Base-by-base conservation (phyloP, 2,329 filamentous ascomycete species). In the Exophiala spinifera region DNA sequence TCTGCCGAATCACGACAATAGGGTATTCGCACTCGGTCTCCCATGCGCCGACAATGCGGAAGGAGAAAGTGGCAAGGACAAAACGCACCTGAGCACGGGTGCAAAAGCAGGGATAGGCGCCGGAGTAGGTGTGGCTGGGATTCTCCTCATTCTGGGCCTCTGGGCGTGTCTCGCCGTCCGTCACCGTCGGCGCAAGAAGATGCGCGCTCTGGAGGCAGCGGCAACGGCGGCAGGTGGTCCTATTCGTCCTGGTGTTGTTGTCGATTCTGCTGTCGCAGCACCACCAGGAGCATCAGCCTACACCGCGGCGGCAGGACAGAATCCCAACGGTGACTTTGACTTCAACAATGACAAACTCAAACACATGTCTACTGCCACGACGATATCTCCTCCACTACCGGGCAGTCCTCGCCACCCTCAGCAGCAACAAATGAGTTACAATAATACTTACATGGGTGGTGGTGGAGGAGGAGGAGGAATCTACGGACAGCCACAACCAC, bases 121-220 rank as follows among this genome's bases (percentile, higher is more conserved):
- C 64, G 51, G 74, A 65, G 65, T 80, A 67, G 60, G 72, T 65
- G 46, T 76, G 65, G 43, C 76, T 63, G 44, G 63, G 4, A 15
- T 67, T 3, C 39, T 60, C 17, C 3, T 57, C 31, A 48, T 57
- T 21, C 39, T 49, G 25, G 34, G 37, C 13, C 23, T 59, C 8
- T 53, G 53, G 53, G 44, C 19, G 1, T 59, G 49, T 25, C 42
- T 57, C 5, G 53, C 53, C 25, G 37, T 56, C 14, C 53, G 48
- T 13, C 48, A 51, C 31, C 48, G 49, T 13, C 48, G 53, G n/a
- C 43, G 53, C 10, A 37, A 23, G 20, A 56, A 51, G 43, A 48
- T 56, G 53, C 36, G 44, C 19, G 40, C 33, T 15, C 48, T 56
- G 19, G 47, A 56, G 34, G 48, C 23, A 13, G 52, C 46, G 4